Evolutionary conservation across 768 basidiomycete genomes (phyloP).

Genomic region (Termitomyces sp.): DNA sequence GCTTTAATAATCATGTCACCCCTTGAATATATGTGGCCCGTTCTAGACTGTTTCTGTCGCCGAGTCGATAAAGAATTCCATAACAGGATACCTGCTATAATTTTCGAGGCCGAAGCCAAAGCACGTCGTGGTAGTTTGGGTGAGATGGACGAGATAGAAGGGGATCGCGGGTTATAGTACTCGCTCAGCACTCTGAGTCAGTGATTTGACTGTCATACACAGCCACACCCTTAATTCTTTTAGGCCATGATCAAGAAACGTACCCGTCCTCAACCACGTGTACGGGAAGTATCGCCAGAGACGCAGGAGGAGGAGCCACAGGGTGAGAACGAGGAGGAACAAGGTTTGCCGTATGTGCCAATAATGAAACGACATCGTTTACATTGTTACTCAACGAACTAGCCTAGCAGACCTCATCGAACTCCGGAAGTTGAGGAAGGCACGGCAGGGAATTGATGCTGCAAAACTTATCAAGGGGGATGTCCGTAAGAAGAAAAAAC

Average conservation of each 20-base stretch:
- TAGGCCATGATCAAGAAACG: slow-evolving; percentile 67
- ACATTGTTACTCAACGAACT: slow-evolving; percentile 3
- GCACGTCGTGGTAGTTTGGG: neutral
- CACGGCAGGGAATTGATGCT: slow-evolving; percentile 80
- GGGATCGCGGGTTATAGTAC: too few relatives aligned
- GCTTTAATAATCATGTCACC: neutral
- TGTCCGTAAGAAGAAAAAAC: slow-evolving; percentile 63
- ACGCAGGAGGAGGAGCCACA: slow-evolving; percentile 29
- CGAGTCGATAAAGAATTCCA: neutral
- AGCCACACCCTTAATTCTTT: slow-evolving; percentile 10
- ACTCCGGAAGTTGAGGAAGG: slow-evolving; percentile 67
- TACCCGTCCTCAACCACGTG: slow-evolving; percentile 53
- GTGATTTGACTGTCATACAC: too few relatives aligned
- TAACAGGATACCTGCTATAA: neutral
- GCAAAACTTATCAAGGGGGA: slow-evolving; percentile 84
- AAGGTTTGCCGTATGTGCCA: slow-evolving; percentile 43
- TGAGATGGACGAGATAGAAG: neutral
- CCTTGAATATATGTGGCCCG: neutral
- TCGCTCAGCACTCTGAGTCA: too few relatives aligned
- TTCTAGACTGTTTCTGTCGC: too few relatives aligned
- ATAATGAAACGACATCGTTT: neutral
- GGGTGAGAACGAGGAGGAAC: slow-evolving; percentile 38
- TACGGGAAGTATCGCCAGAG: slow-evolving; percentile 46
- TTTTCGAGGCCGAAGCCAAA: neutral
- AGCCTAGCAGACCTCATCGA: slow-evolving; percentile 84